Base-by-base conservation (phyloP, 768 basidiomycete species). In the Tricholoma terreum region DNA sequence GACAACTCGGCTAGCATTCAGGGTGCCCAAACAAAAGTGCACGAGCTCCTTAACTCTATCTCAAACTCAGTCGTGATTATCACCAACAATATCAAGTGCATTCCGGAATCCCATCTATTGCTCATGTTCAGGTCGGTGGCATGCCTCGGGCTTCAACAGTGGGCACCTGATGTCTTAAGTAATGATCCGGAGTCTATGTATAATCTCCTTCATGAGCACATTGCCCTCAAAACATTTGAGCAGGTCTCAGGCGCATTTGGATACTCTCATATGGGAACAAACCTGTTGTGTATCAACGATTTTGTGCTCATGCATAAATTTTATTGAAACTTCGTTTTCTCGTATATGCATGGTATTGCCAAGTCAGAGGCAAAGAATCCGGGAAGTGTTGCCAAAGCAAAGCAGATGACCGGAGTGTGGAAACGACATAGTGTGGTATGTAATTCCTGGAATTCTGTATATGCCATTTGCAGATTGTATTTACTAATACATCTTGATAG, bases 321-420 rank as follows among this genome's bases (percentile, higher is more conserved):
- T 19, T 64, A 64, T 34, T 45, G 48, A n/a, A 64, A 48, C 42
- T 64, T 59, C 54, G 58, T 64, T 2, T 64, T 55, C 45, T 59
- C 58, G 11, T 58, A 62, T 31, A 59, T 64, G 54, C 54, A 57
- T 33, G 35, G 34, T 2, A 45, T 59, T 33, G 61, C 56, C 0
- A 61, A 58, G 50, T 31, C n/a, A 6, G 63, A 64, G 21, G 54
- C 31, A 10, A 64, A 58, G 52, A 51, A 10, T 34, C 33, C 33
- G 11, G 33, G 33, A 11, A 34, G 33, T 34, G 33, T 34, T 6
- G 33, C 11, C 6, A 34, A 34, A 34, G 33, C 6, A 34, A 34
- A 34, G 33, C 33, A 34, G 33, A 34, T 34, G 33, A 34, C 33
- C 11, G 33, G 33, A 34, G 33, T 34, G 33, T 34, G 33, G 33